These are phyloP conservation scores for Adansonia madagascariensis DNA, from an alignment of 441 rosid species.

Conservation along the genomic window DNA sequence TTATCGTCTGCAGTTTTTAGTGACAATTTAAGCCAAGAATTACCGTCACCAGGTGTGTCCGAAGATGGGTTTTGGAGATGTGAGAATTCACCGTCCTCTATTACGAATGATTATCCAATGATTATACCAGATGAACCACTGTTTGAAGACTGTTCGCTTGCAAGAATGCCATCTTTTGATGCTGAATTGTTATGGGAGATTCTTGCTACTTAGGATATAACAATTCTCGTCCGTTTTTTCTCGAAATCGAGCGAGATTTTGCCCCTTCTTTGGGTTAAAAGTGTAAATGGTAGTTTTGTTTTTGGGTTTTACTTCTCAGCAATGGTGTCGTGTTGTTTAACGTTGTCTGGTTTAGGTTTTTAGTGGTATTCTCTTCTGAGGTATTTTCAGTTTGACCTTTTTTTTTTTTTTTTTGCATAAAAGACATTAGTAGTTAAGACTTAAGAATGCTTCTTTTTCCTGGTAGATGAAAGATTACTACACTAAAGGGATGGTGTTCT, in stretches of 20 bases:
- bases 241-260: neutral
- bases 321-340: slow-evolving; percentile 2
- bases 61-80: slow-evolving; percentile 58
- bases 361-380: neutral
- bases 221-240: slow-evolving; percentile 12
- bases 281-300: slow-evolving; percentile 35
- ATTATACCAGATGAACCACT: slow-evolving; percentile 40
- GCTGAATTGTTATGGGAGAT: slow-evolving; percentile 93
- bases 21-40: slow-evolving; percentile 44
- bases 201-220: slow-evolving; percentile 61
- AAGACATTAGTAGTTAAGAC: slow-evolving; percentile 17
- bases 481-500: neutral
- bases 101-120: slow-evolving; percentile 40
- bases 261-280: neutral
- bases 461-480: neutral
- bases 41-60: slow-evolving; percentile 47
- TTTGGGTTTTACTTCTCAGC: slow-evolving; percentile 18
- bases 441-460: slow-evolving; percentile 1
- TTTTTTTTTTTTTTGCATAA: slow-evolving; percentile 5
- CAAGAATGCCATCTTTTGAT: slow-evolving; percentile 88
- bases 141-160: slow-evolving; percentile 64
- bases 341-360: slow-evolving; percentile 10
- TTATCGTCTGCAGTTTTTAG: slow-evolving; percentile 39
- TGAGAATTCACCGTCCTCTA: slow-evolving; percentile 53
- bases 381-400: slow-evolving; percentile 21